Base-by-base conservation (phyloP, 768 basidiomycete species). In the Auriscalpium microsporum region DNA sequence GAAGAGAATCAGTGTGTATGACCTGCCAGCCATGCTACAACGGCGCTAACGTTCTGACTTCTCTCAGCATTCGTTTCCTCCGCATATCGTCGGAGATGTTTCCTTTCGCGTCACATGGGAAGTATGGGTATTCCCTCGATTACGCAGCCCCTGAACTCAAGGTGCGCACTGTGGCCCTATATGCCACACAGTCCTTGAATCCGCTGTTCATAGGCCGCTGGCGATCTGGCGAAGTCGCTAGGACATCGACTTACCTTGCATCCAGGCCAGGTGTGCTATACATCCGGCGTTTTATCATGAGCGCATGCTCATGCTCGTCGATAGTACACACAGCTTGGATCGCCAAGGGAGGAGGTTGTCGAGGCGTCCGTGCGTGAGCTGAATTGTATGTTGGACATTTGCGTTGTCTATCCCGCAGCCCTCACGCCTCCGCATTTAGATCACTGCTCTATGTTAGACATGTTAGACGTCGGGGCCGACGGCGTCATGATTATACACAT, bases 11-110 rank as follows among this genome's bases (percentile, higher is more conserved):
- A 74, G 52, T 58, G 84, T 80, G 65, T 50, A 73, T 65, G 21
- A 38, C 35, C 4, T 53, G 21, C 54, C 33, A 19, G 38, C 8
- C 8, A 28, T 2, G 37, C 48, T 34, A 34, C 45, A 45, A 1
- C 52, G 37, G 45, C 3, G n/a, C 48, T 57, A 36, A 53, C 23
- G 46, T 1, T 21, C 21, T 23, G n/a, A 21, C n/a, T 34, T 46
- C 48, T 45, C 38, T 44, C 54, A 75, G 82, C 48, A 93, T 95
- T 53, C 80, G 79, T n/a, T 95, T 94, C 69, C 81, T 94, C 72
- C 81, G 93, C 46, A 67, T 95, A 60, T 94, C 91, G 0, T 92
- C 90, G 8, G 90, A 93, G 60, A 85, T 96, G 81, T 95, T 96
- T 69, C 93, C 94, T 1, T 96, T 87, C 63, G 92, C 93, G 0